These are phyloP conservation scores for Suhomyces yuchorum DNA, from an alignment of 1,139 yeast genomes.

Conservation along the genomic window DNA sequence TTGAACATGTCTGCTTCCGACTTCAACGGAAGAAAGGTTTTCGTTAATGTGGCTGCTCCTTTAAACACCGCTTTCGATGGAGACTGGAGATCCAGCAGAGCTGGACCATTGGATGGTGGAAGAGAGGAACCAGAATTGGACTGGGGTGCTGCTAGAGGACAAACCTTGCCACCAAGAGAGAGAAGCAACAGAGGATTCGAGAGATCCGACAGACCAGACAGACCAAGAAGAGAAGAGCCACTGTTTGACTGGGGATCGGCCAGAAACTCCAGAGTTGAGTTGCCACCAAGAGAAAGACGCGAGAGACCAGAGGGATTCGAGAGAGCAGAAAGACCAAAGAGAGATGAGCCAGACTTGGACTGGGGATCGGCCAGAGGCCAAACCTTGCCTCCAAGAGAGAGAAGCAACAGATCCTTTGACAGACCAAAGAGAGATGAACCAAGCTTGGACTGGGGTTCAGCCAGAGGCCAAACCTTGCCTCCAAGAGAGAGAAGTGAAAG, in stretches of 20 bases:
- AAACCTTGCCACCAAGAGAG: constrained; percentile 44
- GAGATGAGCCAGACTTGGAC: constrained; percentile 37
- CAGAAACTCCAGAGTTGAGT: constrained; percentile 37
- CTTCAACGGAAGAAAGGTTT: constrained; percentile 75
- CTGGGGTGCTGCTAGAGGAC: constrained; percentile 41
- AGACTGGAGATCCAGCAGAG: constrained; percentile 50
- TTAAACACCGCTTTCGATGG: constrained; percentile 54
- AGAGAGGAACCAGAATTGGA: constrained; percentile 29
- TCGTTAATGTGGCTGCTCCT: constrained; percentile 90
- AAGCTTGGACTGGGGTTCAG: constrained; percentile 56
- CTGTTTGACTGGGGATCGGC: constrained; percentile 58
- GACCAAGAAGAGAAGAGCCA: constrained; percentile 35
- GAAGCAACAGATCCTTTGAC: constrained; percentile 36
- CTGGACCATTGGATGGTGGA: constrained; percentile 34
- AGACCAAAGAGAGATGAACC: constrained; percentile 51
- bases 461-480: constrained; percentile 25
- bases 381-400: constrained; percentile 35
- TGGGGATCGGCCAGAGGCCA: constrained; percentile 46
- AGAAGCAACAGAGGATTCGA: constrained; percentile 29
- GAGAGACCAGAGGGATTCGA: constrained; percentile 29
- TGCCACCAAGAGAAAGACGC: constrained; percentile 45
- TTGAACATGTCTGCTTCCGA: constrained; percentile 64
- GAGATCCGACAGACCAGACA: constrained; percentile 28
- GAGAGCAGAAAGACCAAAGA: constrained; percentile 32
- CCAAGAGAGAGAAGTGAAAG: constrained; percentile 24